These are phyloP conservation scores for Sedum album DNA, from an alignment of 164 flowering plant genomes.

Conservation along the genomic window DNA sequence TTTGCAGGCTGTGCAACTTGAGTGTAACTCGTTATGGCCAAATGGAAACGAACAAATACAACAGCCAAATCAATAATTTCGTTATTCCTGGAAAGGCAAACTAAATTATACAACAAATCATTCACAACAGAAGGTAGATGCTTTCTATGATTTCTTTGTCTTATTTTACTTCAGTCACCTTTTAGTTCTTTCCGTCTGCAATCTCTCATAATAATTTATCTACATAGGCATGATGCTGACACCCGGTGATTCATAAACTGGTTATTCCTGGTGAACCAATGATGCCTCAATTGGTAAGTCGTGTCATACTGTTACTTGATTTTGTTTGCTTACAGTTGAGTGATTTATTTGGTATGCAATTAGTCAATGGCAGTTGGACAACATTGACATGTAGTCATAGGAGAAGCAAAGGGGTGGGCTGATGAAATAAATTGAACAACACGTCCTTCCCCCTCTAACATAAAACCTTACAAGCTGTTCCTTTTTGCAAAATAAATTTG, in stretches of 20 bases:
- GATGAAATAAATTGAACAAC: background rate
- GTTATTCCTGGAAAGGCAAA: background rate
- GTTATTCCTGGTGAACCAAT: background rate
- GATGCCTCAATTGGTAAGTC: background rate
- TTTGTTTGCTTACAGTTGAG: background rate
- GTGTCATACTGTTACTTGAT: background rate
- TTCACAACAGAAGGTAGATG: background rate
- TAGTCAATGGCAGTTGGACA: constrained; percentile 7
- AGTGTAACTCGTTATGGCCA: background rate
- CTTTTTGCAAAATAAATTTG: background rate
- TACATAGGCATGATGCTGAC: background rate
- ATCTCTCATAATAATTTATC: background rate
- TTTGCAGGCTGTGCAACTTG: background rate
- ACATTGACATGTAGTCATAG: constrained; percentile 1
- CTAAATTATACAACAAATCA: background rate
- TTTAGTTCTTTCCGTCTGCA: background rate
- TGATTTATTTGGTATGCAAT: background rate
- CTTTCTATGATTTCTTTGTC: background rate
- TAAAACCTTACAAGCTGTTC: constrained; percentile 4
- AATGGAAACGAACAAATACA: background rate
- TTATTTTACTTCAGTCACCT: background rate
- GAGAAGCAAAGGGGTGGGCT: background rate
- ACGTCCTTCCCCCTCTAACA: background rate
- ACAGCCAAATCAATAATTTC: background rate
- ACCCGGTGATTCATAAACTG: background rate